Conservation (phyloP, 2,329 filamentous ascomycete species). For the Colletotrichum gigasporum region DNA sequence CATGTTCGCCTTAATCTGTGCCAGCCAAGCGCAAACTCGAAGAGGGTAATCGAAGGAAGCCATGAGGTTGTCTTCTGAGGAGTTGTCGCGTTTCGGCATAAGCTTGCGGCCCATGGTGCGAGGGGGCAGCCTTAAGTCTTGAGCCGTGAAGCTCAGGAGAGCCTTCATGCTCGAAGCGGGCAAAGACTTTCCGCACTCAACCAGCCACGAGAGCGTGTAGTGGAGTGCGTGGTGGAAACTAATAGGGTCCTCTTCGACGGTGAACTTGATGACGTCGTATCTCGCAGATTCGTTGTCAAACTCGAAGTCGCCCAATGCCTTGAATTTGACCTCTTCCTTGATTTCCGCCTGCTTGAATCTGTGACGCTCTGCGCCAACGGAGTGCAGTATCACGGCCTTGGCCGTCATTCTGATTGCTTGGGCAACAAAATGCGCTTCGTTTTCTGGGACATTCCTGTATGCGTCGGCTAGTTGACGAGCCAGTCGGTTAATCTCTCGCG, state of each 20-base stretch:
- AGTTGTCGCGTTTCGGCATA: constrained; percentile 66
- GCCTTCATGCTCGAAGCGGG: constrained; percentile 71
- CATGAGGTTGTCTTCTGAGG: constrained; percentile 82
- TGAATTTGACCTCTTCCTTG: constrained; percentile 86
- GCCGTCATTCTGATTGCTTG: constrained; percentile 79
- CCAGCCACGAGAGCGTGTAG: constrained; percentile 94
- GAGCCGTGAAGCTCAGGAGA: constrained; percentile 76
- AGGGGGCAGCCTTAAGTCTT: constrained; percentile 74
- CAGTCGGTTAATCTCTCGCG: constrained; percentile 91
- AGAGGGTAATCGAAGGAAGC: constrained; percentile 93
- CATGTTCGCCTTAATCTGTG: constrained; percentile 98
- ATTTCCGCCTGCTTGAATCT: constrained; percentile 90
- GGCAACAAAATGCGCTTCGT: constrained; percentile 72
- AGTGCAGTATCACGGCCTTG: constrained; percentile 87
- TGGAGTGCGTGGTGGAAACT: constrained; percentile 98
- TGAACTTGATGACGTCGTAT: constrained; percentile 83
- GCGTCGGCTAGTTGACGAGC: constrained; percentile 90
- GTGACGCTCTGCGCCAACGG: constrained; percentile 85
- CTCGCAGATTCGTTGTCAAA: constrained; percentile 70
- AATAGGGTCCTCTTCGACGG: constrained; percentile 88
- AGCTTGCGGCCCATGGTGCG: constrained; percentile 68
- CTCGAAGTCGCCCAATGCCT: constrained; percentile 79
- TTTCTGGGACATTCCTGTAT: constrained; percentile 75
- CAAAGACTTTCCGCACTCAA: constrained; percentile 87
- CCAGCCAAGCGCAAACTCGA: constrained; percentile 93